Percentiles rank a stretch among this genome's conserved stretches.
These are phyloP conservation scores for Eucalyptus victrix DNA, from an alignment of 345 rosid species.

Conservation along the genomic window DNA sequence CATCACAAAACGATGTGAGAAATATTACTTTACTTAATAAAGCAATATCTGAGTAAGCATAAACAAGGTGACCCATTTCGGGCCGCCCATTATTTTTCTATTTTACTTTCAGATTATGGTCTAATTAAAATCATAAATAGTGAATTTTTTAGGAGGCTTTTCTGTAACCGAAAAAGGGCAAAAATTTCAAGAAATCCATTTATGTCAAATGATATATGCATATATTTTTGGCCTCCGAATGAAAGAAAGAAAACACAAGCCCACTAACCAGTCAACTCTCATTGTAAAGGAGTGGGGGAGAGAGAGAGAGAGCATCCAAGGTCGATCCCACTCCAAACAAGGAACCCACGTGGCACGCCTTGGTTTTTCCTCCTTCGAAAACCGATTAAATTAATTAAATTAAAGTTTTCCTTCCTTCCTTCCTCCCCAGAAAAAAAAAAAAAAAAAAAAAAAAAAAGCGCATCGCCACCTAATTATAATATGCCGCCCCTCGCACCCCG, in stretches of 20 bases:
- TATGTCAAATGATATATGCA: neutral
- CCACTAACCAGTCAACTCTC: neutral
- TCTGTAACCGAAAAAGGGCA: neutral
- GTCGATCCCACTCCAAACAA: neutral
- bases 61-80: neutral
- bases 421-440: neutral
- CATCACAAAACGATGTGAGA: rapidly evolving
- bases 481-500: neutral
- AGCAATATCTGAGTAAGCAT: rapidly evolving
- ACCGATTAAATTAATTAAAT: neutral
- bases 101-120: neutral
- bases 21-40: too few relatives aligned
- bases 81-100: neutral
- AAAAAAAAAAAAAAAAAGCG: neutral
- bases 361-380: neutral
- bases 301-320: neutral
- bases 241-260: neutral
- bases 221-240: neutral
- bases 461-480: neutral
- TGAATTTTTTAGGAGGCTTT: neutral
- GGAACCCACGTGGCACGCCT: neutral
- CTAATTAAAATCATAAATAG: too few relatives aligned
- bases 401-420: neutral
- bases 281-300: too few relatives aligned
- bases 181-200: neutral